Conservation (phyloP, 495 filamentous ascomycete species). For the Aspergillus avenaceus region DNA sequence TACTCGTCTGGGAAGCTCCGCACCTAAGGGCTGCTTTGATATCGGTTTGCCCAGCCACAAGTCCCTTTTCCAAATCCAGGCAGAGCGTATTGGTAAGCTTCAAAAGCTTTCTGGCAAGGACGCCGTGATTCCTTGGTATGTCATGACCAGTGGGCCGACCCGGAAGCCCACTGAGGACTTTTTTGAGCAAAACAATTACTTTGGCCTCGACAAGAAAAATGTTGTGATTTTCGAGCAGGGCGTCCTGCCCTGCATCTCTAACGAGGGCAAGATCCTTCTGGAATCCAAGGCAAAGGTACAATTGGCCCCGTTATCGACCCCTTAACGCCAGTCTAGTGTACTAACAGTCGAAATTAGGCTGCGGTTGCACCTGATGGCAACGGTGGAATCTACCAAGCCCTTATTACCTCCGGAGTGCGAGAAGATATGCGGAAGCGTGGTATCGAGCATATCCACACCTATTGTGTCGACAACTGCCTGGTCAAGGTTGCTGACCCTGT, state of each 20-base stretch:
- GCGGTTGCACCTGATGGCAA: constrained; percentile 99
- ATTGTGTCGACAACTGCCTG: constrained; percentile 99
- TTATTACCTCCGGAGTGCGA: constrained; percentile 76
- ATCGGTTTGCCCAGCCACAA: constrained; percentile 91
- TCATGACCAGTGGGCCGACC: constrained; percentile 99
- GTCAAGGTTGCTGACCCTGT: constrained; percentile 94
- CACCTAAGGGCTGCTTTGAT: constrained; percentile 94
- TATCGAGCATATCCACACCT: constrained; percentile 93
- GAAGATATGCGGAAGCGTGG: constrained; percentile 84
- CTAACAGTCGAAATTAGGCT: constrained; percentile 43
- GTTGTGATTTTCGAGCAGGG: constrained; percentile 96
- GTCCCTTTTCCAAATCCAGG: constrained; percentile 95
- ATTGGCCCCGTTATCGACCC: neutral
- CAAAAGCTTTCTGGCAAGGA: constrained; percentile 61
- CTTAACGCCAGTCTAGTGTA: neutral
- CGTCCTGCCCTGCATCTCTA: constrained; percentile 92
- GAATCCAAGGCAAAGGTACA: constrained; percentile 80
- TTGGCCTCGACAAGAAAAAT: constrained; percentile 81
- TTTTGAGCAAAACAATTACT: constrained; percentile 85
- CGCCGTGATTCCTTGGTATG: constrained; percentile 91
- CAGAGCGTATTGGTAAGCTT: constrained; percentile 85
- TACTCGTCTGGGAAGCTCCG: constrained; percentile 89
- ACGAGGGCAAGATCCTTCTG: constrained; percentile 94
- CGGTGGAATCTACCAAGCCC: constrained; percentile 91
- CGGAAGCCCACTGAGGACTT: constrained; percentile 86